phyloP scores from a whole-genome alignment of 352 stramenopile species.

The Phytophthora hybrid region DNA sequence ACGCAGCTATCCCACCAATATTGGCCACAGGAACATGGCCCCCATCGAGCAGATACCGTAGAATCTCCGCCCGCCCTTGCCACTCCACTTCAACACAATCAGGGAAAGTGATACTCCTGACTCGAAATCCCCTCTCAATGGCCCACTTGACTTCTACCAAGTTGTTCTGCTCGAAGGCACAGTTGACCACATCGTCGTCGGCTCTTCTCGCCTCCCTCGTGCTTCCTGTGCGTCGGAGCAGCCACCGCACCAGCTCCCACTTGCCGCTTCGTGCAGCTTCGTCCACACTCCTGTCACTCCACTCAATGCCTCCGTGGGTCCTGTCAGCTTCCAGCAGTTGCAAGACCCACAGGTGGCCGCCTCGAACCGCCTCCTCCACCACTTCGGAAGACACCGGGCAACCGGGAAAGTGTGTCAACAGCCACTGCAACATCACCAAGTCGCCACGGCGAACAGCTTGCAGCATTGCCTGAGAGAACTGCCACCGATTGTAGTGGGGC shows the following conservation, averaged over 20 bases:
- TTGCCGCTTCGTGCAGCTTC: neutral
- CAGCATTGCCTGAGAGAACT: slow-evolving; percentile 1
- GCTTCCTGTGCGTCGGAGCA: neutral
- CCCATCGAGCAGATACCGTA: slow-evolving; percentile 13
- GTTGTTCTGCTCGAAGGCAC: slow-evolving; percentile 23
- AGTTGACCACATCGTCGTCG: slow-evolving; percentile 2
- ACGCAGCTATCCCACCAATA: slow-evolving; percentile 11
- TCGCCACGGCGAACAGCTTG: neutral
- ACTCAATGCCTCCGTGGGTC: neutral
- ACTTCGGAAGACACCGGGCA: slow-evolving; percentile 8
- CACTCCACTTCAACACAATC: slow-evolving; percentile 1
- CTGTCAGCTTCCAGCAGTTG: slow-evolving; percentile 14
- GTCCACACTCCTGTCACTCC: neutral
- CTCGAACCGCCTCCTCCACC: slow-evolving; percentile 16
- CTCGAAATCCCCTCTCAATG: neutral
- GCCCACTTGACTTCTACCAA: slow-evolving; percentile 6
- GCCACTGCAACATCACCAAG: slow-evolving; percentile 14
- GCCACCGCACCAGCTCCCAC: slow-evolving; percentile 19
- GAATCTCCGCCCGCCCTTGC: slow-evolving; percentile 2
- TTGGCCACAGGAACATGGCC: slow-evolving; percentile 3
- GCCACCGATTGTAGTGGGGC: slow-evolving; percentile 4
- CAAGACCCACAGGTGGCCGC: slow-evolving; percentile 12
- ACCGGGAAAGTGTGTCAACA: slow-evolving; percentile 16
- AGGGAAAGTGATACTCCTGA: neutral
- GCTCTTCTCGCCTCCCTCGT: neutral